These are phyloP conservation scores for Claviceps monticola DNA, from an alignment of 2,329 filamentous ascomycete genomes.

Conservation along the genomic window DNA sequence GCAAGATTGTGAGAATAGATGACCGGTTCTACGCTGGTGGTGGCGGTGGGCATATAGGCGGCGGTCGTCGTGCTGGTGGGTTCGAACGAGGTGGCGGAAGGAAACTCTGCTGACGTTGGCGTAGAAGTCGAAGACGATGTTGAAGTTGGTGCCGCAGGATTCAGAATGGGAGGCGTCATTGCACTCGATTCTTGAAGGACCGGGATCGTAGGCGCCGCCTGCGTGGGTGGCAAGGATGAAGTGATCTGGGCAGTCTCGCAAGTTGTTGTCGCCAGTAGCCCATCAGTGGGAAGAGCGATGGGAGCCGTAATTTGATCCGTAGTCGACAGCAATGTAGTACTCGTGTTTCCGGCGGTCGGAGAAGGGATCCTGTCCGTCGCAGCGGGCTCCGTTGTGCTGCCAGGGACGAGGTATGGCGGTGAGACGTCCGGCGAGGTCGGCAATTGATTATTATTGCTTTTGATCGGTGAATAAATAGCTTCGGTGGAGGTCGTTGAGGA, in stretches of 20 bases:
- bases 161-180: neutral
- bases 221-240: too few relatives aligned
- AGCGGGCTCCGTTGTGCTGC: neutral
- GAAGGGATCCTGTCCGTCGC: neutral
- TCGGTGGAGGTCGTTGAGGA: too few relatives aligned
- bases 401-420: neutral
- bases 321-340: neutral
- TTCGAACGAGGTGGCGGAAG: slow-evolving; percentile 6
- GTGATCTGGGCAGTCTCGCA: too few relatives aligned
- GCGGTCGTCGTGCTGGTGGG: slow-evolving; percentile 24
- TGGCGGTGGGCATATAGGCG: slow-evolving; percentile 28
- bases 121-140: neutral
- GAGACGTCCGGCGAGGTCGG: neutral
- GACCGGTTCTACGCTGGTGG: slow-evolving; percentile 26
- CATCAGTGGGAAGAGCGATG: too few relatives aligned
- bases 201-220: too few relatives aligned
- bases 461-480: too few relatives aligned
- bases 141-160: neutral
- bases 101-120: slow-evolving; percentile 1
- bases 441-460: neutral
- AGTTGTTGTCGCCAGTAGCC: too few relatives aligned
- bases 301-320: too few relatives aligned
- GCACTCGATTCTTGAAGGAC: too few relatives aligned
- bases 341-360: neutral
- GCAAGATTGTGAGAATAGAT: slow-evolving; percentile 32